Conservation (phyloP, 768 basidiomycete genomes). For the Chiua virens region DNA sequence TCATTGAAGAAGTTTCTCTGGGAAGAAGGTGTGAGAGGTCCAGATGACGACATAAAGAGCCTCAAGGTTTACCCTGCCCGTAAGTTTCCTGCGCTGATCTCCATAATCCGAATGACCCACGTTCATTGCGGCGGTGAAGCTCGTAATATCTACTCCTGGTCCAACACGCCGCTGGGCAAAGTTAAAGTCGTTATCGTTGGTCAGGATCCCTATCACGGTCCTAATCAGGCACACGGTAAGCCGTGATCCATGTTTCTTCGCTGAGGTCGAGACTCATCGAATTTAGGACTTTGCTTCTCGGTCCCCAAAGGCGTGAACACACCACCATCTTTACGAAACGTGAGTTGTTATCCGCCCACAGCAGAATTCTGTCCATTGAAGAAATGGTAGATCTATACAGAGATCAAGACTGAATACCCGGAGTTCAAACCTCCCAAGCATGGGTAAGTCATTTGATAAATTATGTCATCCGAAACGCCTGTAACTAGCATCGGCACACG, state of each 20-base stretch:
- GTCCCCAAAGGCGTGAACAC: conserved; percentile 74
- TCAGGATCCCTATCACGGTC: conserved; percentile 85
- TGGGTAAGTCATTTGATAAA: conserved; percentile 56
- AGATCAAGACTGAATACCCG: conserved; percentile 82
- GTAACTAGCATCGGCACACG: conserved; percentile 2
- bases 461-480: conserved; percentile 5
- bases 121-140: conserved; percentile 44
- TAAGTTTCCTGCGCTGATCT: conserved; percentile 38
- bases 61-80: conserved; percentile 78
- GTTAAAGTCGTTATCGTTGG: conserved; percentile 89
- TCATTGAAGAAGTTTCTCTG: conserved; percentile 68
- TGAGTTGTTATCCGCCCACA: conserved; percentile 34
- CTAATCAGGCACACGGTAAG: conserved; percentile 83
- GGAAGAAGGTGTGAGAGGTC: conserved; percentile 58
- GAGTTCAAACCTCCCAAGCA: conserved; percentile 77
- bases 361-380: neutral
- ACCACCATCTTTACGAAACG: conserved; percentile 85
- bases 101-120: conserved; percentile 3
- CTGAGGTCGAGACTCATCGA: conserved; percentile 11
- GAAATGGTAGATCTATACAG: conserved; percentile 71
- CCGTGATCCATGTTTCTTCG: neutral
- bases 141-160: conserved; percentile 88
- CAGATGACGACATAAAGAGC: conserved; percentile 43
- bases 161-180: conserved; percentile 79
- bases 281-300: conserved; percentile 80